Conservation (phyloP, 2,329 filamentous ascomycete genomes). For the Madurella fahalii region DNA sequence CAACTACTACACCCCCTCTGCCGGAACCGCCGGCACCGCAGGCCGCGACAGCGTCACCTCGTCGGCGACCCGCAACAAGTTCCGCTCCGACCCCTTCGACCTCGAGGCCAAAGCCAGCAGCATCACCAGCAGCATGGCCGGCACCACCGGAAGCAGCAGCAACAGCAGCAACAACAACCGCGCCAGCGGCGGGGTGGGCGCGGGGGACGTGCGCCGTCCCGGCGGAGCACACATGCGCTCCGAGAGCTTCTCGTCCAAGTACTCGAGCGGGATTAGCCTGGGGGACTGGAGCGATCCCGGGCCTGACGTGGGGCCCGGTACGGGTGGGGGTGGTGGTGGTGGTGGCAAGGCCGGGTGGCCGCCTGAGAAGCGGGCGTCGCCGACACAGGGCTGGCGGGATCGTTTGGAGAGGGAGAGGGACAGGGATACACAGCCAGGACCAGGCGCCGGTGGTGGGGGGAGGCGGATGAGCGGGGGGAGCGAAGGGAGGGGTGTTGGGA, state of each 20-base stretch:
- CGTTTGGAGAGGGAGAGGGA: conserved; percentile 15
- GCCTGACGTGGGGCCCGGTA: conserved; percentile 47
- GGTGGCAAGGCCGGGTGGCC: conserved; percentile 29
- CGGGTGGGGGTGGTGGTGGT: conserved; percentile 3
- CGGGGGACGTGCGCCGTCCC: conserved; percentile 21
- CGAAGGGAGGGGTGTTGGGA: conserved; percentile 31
- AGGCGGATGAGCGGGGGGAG: conserved; percentile 24
- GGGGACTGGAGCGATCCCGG: conserved; percentile 52
- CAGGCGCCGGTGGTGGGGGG: conserved; percentile 19
- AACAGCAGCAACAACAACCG: not conserved
- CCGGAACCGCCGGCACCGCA: conserved; percentile 33
- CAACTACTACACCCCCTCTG: conserved; percentile 8
- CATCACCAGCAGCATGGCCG: conserved; percentile 28
- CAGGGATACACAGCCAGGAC: conserved; percentile 4
- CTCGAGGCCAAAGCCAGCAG: conserved; percentile 44
- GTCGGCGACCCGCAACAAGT: conserved; percentile 44
- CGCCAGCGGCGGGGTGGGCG: not conserved
- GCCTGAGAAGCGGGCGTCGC: conserved; percentile 18
- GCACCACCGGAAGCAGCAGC: conserved; percentile 16
- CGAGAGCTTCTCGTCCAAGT: conserved; percentile 43
- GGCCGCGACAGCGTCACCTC: conserved; percentile 44
- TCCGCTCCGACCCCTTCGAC: conserved; percentile 62
- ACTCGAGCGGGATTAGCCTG: conserved; percentile 48
- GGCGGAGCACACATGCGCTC: conserved; percentile 33
- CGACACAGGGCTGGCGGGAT: conserved; percentile 20